phyloP scores from a whole-genome alignment of 2,329 filamentous ascomycete genomes.

The Myriosclerotinia duriaeana region DNA sequence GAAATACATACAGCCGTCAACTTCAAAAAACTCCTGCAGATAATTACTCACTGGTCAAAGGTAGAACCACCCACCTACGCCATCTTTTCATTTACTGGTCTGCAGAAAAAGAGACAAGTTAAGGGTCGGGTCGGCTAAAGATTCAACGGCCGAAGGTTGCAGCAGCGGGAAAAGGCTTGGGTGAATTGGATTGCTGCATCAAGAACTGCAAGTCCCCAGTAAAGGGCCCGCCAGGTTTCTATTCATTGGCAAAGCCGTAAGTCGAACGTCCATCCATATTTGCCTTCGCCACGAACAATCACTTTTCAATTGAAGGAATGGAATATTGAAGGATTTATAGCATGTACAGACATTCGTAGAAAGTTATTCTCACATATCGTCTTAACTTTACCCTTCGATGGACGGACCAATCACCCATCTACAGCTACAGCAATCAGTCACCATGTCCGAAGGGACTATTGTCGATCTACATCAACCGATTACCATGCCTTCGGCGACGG shows the following conservation, averaged over 20 bases:
- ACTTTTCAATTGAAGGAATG: constrained; percentile 29
- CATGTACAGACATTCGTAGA: constrained; percentile 33
- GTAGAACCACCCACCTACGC: constrained; percentile 12
- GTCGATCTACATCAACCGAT: constrained; percentile 33
- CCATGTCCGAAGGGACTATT: too few relatives aligned
- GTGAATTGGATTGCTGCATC: constrained; percentile 29
- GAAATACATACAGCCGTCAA: too few relatives aligned
- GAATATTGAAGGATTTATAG: constrained; percentile 33
- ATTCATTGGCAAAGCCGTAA: constrained; percentile 36
- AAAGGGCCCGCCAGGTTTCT: constrained; percentile 31
- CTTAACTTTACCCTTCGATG: too few relatives aligned
- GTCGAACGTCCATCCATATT: constrained; percentile 29
- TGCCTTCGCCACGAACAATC: constrained; percentile 32
- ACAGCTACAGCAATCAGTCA: too few relatives aligned
- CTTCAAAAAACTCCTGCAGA: constrained; percentile 15
- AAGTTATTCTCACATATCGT: constrained; percentile 30
- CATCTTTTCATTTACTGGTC: constrained; percentile 22
- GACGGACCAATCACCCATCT: too few relatives aligned
- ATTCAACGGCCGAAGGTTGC: constrained; percentile 33
- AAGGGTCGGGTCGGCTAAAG: constrained; percentile 33
- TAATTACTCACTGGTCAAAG: background rate
- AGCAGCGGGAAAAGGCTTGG: constrained; percentile 27
- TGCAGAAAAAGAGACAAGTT: constrained; percentile 21
- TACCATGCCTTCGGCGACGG: constrained; percentile 39
- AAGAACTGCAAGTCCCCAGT: constrained; percentile 35